phyloP scores from a whole-genome alignment of 495 filamentous ascomycete species.

The Lasiosphaeria hispida region DNA sequence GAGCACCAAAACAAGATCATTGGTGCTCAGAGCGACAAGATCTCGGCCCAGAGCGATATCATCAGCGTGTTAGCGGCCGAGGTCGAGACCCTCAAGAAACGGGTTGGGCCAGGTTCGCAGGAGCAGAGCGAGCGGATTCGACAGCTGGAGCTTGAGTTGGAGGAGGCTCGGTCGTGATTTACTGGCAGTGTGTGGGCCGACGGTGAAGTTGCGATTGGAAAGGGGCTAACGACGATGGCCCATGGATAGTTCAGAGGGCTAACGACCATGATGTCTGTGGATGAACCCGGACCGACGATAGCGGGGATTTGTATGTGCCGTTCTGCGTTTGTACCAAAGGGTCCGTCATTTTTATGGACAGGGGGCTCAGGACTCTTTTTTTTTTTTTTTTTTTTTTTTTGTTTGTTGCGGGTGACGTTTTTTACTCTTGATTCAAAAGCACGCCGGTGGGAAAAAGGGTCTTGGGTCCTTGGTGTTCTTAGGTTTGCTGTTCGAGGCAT shows the following conservation, averaged over 20 bases:
- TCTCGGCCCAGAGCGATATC: constrained; percentile 55
- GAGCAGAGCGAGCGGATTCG: constrained; percentile 68
- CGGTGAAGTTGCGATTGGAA: neutral
- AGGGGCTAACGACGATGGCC: neutral
- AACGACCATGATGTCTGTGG: neutral
- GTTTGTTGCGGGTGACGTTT: neutral
- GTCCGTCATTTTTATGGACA: neutral
- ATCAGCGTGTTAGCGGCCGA: constrained; percentile 63
- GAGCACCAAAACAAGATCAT: constrained; percentile 63
- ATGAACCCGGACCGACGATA: neutral
- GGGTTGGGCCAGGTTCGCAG: constrained; percentile 51
- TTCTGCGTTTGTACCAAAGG: neutral
- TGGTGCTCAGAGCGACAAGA: constrained; percentile 55
- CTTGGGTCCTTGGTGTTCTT: no score
- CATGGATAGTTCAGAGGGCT: neutral
- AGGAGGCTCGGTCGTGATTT: constrained; percentile 42
- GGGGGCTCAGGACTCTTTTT: neutral
- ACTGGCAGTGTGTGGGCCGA: neutral
- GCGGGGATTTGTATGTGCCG: neutral
- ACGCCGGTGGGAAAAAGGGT: no score
- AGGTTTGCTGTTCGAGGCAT: no score
- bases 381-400: neutral
- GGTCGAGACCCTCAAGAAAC: constrained; percentile 69
- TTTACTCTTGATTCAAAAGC: neutral
- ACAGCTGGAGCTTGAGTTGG: constrained; percentile 66